Evolutionary conservation across 352 stramenopile species (phyloP).

Genomic region (Phytophthora colocasiae): DNA sequence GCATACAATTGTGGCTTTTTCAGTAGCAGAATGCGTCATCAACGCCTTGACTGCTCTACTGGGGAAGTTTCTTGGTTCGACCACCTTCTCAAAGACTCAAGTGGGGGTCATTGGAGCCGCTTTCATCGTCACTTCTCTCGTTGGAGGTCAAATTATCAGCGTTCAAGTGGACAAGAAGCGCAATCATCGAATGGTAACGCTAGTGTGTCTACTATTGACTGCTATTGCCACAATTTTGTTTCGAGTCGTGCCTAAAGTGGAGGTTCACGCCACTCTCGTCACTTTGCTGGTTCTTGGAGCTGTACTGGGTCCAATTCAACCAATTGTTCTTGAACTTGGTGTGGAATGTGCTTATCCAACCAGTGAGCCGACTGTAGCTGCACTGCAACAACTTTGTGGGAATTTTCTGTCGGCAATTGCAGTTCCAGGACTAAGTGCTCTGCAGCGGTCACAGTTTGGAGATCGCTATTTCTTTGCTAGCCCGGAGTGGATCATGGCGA

Average conservation of each 20-base stretch:
- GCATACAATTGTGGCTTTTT: slow-evolving; percentile 66
- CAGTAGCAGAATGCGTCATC: slow-evolving; percentile 68
- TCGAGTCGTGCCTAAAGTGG: slow-evolving; percentile 42
- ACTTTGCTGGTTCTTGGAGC: slow-evolving; percentile 58
- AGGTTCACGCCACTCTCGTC: slow-evolving; percentile 32
- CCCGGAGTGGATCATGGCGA: slow-evolving; percentile 61
- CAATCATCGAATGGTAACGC: slow-evolving; percentile 58
- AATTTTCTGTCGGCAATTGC: slow-evolving; percentile 73
- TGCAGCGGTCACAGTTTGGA: slow-evolving; percentile 48
- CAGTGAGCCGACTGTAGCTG: slow-evolving; percentile 74
- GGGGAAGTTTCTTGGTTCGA: slow-evolving; percentile 61
- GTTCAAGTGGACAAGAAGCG: slow-evolving; percentile 59
- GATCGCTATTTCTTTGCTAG: slow-evolving; percentile 55
- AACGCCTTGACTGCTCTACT: slow-evolving; percentile 73
- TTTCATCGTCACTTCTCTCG: slow-evolving; percentile 73
- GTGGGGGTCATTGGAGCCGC: slow-evolving; percentile 65
- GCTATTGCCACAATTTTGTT: slow-evolving; percentile 42
- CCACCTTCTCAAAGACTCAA: slow-evolving; percentile 58
- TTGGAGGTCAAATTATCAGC: slow-evolving; percentile 69
- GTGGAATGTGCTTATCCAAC: slow-evolving; percentile 78
- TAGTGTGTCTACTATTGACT: slow-evolving; percentile 57
- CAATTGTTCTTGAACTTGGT: slow-evolving; percentile 68
- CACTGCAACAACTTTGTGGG: slow-evolving; percentile 73
- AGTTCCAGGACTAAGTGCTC: slow-evolving; percentile 53
- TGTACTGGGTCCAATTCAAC: slow-evolving; percentile 66